Conservation (phyloP, 1,284 basidiomycete genomes). For the Leccinum subfulvum region DNA sequence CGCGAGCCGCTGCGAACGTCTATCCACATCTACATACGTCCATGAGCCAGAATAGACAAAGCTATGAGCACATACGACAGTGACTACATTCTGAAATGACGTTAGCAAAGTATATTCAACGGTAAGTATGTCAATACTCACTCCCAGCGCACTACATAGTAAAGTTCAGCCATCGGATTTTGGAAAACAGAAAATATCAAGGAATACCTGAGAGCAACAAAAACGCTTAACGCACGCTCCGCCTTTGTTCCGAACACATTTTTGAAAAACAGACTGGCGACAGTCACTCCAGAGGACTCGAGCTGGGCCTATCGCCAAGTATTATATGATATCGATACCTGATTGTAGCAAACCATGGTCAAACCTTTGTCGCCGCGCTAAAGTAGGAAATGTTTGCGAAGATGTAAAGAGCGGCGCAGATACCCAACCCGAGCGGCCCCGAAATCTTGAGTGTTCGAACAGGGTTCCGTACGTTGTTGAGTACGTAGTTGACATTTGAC, state of each 20-base stretch:
- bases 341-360: neutral
- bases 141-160: constrained; percentile 27
- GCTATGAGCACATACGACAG: constrained; percentile 24
- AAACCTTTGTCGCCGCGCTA: constrained; percentile 31
- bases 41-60: neutral
- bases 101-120: constrained; percentile 4
- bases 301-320: constrained; percentile 39
- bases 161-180: neutral
- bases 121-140: constrained; percentile 10
- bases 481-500: constrained; percentile 51
- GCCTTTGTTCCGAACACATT: constrained; percentile 52
- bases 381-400: constrained; percentile 57
- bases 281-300: constrained; percentile 42
- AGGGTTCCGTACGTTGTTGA: constrained; percentile 54
- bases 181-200: neutral
- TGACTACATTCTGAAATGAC: constrained; percentile 34
- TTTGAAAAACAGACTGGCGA: constrained; percentile 53
- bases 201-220: constrained; percentile 51
- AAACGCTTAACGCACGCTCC: constrained; percentile 46
- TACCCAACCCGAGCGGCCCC: constrained; percentile 49
- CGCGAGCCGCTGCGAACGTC: constrained; percentile 42
- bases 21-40: constrained; percentile 24
- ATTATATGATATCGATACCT: neutral
- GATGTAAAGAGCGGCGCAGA: constrained; percentile 48
- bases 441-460: constrained; percentile 54